These are phyloP conservation scores for Pouteria glomerata DNA, from an alignment of 148 eudicot species.

Conservation along the genomic window DNA sequence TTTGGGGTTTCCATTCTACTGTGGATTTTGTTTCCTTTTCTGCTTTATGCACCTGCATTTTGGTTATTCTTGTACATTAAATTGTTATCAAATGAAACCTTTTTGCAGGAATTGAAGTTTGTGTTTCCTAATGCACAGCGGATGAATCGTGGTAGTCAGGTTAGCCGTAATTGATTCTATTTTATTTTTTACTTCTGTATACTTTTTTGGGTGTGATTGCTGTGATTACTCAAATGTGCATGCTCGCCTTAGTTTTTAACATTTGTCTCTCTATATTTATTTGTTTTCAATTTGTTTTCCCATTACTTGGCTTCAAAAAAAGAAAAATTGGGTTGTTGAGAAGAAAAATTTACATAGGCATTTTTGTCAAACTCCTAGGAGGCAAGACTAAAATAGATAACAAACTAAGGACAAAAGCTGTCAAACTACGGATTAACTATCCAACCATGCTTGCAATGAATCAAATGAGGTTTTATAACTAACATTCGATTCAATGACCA, in stretches of 20 bases:
- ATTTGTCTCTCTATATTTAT: background rate
- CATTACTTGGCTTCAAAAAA: background rate
- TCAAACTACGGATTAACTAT: no score
- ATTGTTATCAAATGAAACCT: background rate
- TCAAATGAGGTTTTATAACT: no score
- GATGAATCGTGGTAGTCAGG: constrained; percentile 98
- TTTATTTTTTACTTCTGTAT: background rate
- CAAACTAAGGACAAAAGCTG: no score
- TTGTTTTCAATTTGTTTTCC: background rate
- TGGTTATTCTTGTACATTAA: background rate
- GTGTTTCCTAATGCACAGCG: constrained; percentile 89
- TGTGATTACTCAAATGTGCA: background rate
- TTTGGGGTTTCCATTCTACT: background rate
- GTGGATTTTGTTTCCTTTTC: background rate
- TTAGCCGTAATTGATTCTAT: constrained; percentile 21
- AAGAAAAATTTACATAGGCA: no score
- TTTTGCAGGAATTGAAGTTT: constrained; percentile 74
- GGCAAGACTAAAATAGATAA: no score
- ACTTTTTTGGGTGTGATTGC: background rate
- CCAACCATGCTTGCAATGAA: no score
- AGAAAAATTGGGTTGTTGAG: background rate
- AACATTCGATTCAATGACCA: no score
- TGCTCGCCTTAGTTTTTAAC: background rate
- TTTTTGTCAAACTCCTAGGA: no score
- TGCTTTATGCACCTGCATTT: background rate